Conservation (phyloP, 306 rosid genomes). For the Comarum palustre region DNA sequence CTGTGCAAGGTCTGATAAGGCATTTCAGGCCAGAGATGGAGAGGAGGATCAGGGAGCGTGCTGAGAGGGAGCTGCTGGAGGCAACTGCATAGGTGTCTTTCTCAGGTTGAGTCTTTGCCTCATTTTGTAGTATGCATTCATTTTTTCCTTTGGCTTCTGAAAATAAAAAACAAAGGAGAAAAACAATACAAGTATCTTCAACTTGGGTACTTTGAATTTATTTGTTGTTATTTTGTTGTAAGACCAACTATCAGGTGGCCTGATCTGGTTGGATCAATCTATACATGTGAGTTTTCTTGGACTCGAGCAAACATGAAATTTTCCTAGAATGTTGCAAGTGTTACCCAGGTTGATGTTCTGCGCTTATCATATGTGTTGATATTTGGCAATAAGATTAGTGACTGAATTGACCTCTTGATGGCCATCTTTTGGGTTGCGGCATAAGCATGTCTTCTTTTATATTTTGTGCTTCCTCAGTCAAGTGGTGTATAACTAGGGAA, state of each 20-base stretch:
- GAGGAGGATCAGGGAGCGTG: conserved; percentile 87
- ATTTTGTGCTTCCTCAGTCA: neutral
- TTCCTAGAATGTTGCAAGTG: neutral
- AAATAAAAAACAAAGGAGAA: neutral
- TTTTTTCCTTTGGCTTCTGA: conserved; percentile 9
- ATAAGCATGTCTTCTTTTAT: neutral
- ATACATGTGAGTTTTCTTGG: neutral
- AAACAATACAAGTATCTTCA: conserved; percentile 3
- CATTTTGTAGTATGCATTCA: conserved; percentile 16
- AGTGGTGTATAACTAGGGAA: neutral
- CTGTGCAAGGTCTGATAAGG: conserved; percentile 97
- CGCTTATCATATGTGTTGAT: neutral
- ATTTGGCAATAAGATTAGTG: neutral
- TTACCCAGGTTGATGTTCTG: conserved; percentile 7
- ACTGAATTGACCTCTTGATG: neutral
- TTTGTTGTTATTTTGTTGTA: conserved; percentile 4
- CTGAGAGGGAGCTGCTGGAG: conserved; percentile 80
- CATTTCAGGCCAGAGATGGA: conserved; percentile 98
- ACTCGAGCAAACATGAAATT: neutral
- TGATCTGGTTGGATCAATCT: conserved; percentile 3
- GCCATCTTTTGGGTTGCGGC: neutral
- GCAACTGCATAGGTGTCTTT: conserved; percentile 64
- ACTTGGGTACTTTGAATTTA: conserved; percentile 16
- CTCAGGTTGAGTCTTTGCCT: conserved; percentile 43
- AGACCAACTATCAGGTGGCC: neutral